These are phyloP conservation scores for Phaseolus lunatus DNA, from an alignment of 306 rosid genomes.

Conservation along the genomic window DNA sequence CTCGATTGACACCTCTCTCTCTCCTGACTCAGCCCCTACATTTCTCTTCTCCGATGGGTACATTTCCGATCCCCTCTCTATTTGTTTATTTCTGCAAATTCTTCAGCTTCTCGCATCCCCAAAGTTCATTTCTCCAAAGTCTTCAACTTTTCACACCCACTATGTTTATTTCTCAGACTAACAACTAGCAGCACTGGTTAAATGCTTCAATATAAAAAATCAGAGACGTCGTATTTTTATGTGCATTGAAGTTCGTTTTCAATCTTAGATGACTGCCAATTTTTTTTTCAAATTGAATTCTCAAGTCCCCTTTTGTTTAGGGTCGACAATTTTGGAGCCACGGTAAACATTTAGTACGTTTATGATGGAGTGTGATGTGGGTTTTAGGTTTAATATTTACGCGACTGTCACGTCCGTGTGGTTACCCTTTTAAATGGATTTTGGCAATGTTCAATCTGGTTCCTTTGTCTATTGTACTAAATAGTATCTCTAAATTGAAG, in stretches of 20 bases:
- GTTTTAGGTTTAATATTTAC: background rate
- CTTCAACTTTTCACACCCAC: too few species aligned
- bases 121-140: background rate
- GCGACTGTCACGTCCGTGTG: background rate
- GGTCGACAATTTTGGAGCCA: constrained; percentile 19
- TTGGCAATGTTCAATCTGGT: constrained; percentile 15
- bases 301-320: background rate
- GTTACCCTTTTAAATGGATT: background rate
- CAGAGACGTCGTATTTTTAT: background rate
- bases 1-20: constrained; percentile 57
- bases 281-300: background rate
- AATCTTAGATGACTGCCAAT: background rate
- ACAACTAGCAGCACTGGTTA: background rate
- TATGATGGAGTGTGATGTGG: background rate
- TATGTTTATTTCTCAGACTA: background rate
- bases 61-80: background rate
- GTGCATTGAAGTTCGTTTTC: background rate
- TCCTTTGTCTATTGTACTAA: background rate
- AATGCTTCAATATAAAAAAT: background rate
- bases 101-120: background rate
- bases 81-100: background rate
- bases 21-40: constrained; percentile 63
- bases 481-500: background rate
- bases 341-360: background rate
- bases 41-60: constrained; percentile 76